Conservation (phyloP, 495 filamentous ascomycete species). For the Massariosphaeria phaeospora region DNA sequence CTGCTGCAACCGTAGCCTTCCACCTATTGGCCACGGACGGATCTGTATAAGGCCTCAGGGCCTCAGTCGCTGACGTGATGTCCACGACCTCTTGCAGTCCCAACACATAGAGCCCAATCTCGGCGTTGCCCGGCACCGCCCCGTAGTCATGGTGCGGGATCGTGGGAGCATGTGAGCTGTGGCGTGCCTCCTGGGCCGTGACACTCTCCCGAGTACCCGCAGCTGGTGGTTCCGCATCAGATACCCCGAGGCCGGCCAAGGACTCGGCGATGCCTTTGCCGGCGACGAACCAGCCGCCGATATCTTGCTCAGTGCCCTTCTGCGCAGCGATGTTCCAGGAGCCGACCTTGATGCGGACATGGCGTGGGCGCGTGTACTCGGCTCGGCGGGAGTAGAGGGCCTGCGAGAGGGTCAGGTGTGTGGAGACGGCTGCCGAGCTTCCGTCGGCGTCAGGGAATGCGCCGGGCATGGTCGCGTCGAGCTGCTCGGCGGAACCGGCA, state of each 20-base stretch:
- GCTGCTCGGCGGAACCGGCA: constrained; percentile 12
- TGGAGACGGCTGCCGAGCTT: constrained; percentile 10
- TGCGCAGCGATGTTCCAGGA: constrained; percentile 92
- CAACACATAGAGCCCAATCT: constrained; percentile 82
- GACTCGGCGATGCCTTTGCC: constrained; percentile 63
- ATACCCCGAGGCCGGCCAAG: constrained; percentile 50
- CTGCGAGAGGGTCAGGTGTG: constrained; percentile 50
- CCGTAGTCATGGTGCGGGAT: constrained; percentile 40
- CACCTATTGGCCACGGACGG: constrained; percentile 64
- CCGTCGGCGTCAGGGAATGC: constrained; percentile 34
- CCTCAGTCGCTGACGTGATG: constrained; percentile 62
- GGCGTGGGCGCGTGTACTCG: constrained; percentile 68
- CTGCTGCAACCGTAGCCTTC: constrained; percentile 66
- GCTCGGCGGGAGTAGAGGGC: constrained; percentile 63
- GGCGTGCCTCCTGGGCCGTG: constrained; percentile 43
- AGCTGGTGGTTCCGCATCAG: constrained; percentile 7
- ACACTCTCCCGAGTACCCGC: constrained; percentile 40
- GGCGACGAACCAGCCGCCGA: constrained; percentile 78
- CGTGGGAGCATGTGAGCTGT: constrained; percentile 38
- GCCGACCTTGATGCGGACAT: constrained; percentile 77
- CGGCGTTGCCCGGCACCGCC: constrained; percentile 47
- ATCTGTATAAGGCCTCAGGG: constrained; percentile 68
- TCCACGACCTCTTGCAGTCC: constrained; percentile 91
- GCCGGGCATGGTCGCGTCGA: constrained; percentile 39
- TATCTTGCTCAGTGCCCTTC: constrained; percentile 75